phyloP scores from a whole-genome alignment of 176 grass and related monocot genomes.

The barley (Hordeum vulgare) region MorexV3_pseudomolecules_assembly NC_058524.1:102159632-102160131 shows the following conservation, averaged over 20 bases:
- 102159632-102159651: not conserved
- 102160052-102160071: slow-evolving; percentile 77
- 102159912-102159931: not conserved
- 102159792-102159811: slow-evolving; percentile 83
- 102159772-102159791: slow-evolving; percentile 3
- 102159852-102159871: slow-evolving; percentile 73
- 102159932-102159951: not conserved
- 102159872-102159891: slow-evolving; percentile 72
- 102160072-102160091: slow-evolving; percentile 44
- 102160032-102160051: slow-evolving; percentile 67
- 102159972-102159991: not conserved
- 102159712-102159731: not conserved
- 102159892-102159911: slow-evolving; percentile 65
- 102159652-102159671: not conserved
- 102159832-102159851: slow-evolving; percentile 48
- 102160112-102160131: slow-evolving; percentile 46
- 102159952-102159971: not conserved
- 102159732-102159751: not conserved
- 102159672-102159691: not conserved
- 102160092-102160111: slow-evolving; percentile 21
- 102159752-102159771: not conserved
- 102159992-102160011: not conserved
- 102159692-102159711: not conserved
- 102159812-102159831: slow-evolving; percentile 79
- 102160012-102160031: slow-evolving; percentile 76